Conservation (phyloP, 805 yeast species). For the Yamadazyma kitorensis region DNA sequence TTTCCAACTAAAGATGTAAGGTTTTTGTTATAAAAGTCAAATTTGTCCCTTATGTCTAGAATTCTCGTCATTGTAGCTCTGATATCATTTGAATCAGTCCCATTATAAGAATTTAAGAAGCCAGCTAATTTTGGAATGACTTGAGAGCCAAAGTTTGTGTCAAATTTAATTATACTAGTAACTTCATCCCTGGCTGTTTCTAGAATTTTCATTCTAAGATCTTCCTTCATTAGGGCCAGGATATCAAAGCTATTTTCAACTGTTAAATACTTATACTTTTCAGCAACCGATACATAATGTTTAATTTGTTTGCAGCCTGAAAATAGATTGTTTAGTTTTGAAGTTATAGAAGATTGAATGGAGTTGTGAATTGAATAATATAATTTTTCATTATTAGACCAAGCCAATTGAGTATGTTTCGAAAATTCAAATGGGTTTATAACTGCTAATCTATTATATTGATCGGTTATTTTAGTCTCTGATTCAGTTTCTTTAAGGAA, state of each 20-base stretch:
- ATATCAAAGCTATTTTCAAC: constrained; percentile 14
- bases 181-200: constrained; percentile 28
- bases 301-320: constrained; percentile 22
- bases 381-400: constrained; percentile 26
- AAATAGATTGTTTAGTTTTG: constrained; percentile 24
- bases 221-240: constrained; percentile 32
- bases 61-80: constrained; percentile 15
- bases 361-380: constrained; percentile 21
- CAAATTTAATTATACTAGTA: constrained; percentile 15
- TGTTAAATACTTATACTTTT: constrained; percentile 18
- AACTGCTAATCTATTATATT: constrained; percentile 29
- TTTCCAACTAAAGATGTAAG: constrained; percentile 22
- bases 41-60: constrained; percentile 19
- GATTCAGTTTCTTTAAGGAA: constrained; percentile 12
- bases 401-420: constrained; percentile 25
- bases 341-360: constrained; percentile 20
- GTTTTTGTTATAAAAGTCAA: constrained; percentile 21
- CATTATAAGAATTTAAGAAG: not conserved
- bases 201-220: constrained; percentile 30
- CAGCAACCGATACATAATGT: constrained; percentile 26
- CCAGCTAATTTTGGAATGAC: not conserved
- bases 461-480: constrained; percentile 20
- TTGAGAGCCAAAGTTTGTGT: constrained; percentile 6
- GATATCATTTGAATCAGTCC: not conserved
- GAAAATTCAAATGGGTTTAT: constrained; percentile 31